A percentile compares a stretch with the other conserved stretches of the same genome.
Conservation (phyloP, 1,139 yeast species). For the Diutina rugosa region DNA sequence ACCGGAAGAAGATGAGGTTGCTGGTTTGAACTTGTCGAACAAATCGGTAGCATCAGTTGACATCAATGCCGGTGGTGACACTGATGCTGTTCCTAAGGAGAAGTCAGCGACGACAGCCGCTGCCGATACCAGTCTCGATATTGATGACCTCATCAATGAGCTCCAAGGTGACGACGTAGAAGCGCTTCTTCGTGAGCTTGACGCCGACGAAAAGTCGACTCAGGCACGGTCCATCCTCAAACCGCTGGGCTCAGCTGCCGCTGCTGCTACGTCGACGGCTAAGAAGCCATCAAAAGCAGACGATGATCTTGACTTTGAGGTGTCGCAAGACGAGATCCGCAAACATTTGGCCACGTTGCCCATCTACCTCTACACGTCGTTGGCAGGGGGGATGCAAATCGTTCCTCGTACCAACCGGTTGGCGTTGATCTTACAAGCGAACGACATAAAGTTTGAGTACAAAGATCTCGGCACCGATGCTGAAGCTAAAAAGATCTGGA, state of each 20-base stretch:
- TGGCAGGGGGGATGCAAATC: constrained; percentile 83
- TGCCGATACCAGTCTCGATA: background rate
- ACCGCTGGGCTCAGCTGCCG: background rate
- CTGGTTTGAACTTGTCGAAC: constrained; percentile 4
- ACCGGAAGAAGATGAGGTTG: background rate
- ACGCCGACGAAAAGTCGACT: background rate
- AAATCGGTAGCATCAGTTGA: background rate
- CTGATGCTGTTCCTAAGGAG: background rate
- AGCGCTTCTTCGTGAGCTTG: background rate
- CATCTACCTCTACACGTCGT: constrained; percentile 68
- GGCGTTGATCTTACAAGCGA: constrained; percentile 64
- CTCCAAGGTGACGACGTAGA: background rate
- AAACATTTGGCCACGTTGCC: constrained; percentile 41
- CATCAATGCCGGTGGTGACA: background rate
- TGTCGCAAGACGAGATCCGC: constrained; percentile 33
- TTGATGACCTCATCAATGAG: constrained; percentile 1
- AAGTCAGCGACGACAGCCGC: background rate
- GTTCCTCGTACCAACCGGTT: constrained; percentile 72
- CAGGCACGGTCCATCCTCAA: background rate
- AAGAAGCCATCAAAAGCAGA: background rate
- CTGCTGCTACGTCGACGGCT: background rate
- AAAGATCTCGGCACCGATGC: constrained; percentile 84
- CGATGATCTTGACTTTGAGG: constrained; percentile 13
- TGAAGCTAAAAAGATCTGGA: constrained; percentile 79
- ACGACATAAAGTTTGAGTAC: constrained; percentile 52